Percentiles rank a stretch among this genome's conserved stretches.
Evolutionary conservation across 2,329 filamentous ascomycete genomes (phyloP).

Genomic region (Colletotrichum filicis): DNA sequence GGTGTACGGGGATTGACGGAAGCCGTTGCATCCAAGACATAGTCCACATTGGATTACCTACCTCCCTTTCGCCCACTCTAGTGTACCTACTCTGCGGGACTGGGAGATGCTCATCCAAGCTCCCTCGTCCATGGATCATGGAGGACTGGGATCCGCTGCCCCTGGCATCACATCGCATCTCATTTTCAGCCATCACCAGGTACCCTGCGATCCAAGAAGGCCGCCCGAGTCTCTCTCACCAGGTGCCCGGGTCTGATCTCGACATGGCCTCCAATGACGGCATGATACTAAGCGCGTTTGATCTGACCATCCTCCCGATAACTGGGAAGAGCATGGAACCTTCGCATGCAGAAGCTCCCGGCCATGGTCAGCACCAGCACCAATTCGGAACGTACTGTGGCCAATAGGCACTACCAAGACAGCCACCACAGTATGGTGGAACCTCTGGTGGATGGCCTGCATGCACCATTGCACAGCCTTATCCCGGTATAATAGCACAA

Average conservation of each 20-base stretch:
- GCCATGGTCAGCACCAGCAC: slow-evolving; percentile 28
- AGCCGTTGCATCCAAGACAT: slow-evolving; percentile 25
- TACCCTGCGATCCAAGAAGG: slow-evolving; percentile 8
- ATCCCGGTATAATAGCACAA: slow-evolving; percentile 2
- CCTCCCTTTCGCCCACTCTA: not conserved
- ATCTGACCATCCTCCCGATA: slow-evolving; percentile 33
- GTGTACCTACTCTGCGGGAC: slow-evolving; percentile 4
- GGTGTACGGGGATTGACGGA: slow-evolving; percentile 23
- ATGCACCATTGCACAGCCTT: slow-evolving; percentile 26
- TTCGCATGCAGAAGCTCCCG: slow-evolving; percentile 33
- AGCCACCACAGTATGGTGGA: slow-evolving; percentile 16
- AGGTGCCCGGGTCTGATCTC: slow-evolving; percentile 29
- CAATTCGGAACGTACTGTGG: slow-evolving; percentile 30
- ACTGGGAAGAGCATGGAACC: slow-evolving; percentile 29
- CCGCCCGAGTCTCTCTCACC: slow-evolving; percentile 19
- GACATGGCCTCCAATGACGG: slow-evolving; percentile 31
- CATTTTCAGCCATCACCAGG: slow-evolving; percentile 20
- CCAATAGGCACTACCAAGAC: slow-evolving; percentile 29
- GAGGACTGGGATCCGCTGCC: slow-evolving; percentile 1
- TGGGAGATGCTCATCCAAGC: slow-evolving; percentile 4
- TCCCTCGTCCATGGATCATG: not conserved
- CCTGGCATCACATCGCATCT: slow-evolving; percentile 26
- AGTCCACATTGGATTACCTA: not conserved
- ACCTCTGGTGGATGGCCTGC: slow-evolving; percentile 21
- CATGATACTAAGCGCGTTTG: slow-evolving; percentile 33